Evolutionary conservation across 2,329 filamentous ascomycete species (phyloP).

Genomic region (Tolypocladium inflatum): DNA sequence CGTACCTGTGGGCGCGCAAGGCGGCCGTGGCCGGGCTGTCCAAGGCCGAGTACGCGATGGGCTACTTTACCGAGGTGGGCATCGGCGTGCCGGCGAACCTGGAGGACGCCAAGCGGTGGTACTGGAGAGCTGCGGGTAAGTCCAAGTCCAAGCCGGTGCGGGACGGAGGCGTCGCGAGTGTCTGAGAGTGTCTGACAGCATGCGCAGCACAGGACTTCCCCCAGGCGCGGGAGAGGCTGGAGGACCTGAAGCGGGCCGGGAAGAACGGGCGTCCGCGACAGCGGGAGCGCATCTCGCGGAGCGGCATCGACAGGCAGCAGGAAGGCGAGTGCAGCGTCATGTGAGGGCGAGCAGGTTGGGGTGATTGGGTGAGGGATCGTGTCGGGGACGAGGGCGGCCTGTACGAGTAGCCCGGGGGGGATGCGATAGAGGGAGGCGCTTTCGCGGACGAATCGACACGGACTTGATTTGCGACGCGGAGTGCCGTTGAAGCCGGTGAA

Average conservation of each 20-base stretch:
- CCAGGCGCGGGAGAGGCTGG: conserved; percentile 84
- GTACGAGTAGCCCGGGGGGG: neutral
- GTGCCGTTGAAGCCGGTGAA: too few species aligned
- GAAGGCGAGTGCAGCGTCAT: conserved; percentile 84
- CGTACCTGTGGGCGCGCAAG: conserved; percentile 94
- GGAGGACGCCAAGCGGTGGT: conserved; percentile 97
- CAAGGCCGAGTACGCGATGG: conserved; percentile 96
- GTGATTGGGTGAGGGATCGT: too few species aligned
- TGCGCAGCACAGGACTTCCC: conserved; percentile 78
- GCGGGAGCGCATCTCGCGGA: conserved; percentile 71
- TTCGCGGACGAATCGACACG: too few species aligned
- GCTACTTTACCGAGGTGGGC: conserved; percentile 91
- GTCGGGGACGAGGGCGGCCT: neutral
- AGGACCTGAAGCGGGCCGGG: conserved; percentile 79
- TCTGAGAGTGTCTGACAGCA: neutral
- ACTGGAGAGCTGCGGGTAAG: conserved; percentile 93
- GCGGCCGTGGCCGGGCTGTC: conserved; percentile 78
- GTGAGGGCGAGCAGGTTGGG: too few species aligned
- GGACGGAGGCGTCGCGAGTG: neutral
- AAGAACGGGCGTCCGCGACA: conserved; percentile 58
- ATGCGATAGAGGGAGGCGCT: neutral
- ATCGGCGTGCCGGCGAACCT: conserved; percentile 80
- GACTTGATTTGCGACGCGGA: too few species aligned
- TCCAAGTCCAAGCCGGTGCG: conserved; percentile 36
- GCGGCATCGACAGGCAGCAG: conserved; percentile 71